Evolutionary conservation across 768 basidiomycete species (phyloP).

Genomic region (Macrolepiota dolichaula): DNA sequence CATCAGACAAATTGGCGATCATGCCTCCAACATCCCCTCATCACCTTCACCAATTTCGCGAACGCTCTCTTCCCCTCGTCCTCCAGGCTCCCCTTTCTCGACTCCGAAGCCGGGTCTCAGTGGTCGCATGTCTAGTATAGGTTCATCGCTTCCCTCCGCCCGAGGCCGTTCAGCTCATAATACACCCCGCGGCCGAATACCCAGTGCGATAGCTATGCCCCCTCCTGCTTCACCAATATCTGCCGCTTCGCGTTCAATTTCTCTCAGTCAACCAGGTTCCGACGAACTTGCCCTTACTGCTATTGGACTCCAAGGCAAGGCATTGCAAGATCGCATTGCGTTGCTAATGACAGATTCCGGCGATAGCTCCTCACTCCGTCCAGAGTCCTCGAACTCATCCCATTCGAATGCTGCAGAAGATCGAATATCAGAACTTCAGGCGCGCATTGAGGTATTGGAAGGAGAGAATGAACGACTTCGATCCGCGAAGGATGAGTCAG

Average conservation of each 20-base stretch:
- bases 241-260: neutral
- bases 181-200: constrained; percentile 64
- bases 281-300: constrained; percentile 21
- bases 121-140: constrained; percentile 31
- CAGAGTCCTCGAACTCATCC: constrained; percentile 36
- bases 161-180: constrained; percentile 38
- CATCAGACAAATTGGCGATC: constrained; percentile 13
- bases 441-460: constrained; percentile 58
- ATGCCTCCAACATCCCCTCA: constrained; percentile 24
- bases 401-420: constrained; percentile 32
- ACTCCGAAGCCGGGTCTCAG: constrained; percentile 58
- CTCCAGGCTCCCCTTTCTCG: constrained; percentile 58
- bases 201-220: constrained; percentile 78
- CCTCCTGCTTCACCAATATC: constrained; percentile 64
- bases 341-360: constrained; percentile 28
- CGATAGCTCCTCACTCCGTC: constrained; percentile 26
- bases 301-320: constrained; percentile 34
- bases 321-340: constrained; percentile 48
- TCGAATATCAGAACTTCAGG: constrained; percentile 40
- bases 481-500: constrained; percentile 24
- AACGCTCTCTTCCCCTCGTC: constrained; percentile 38
- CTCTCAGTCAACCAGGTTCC: constrained; percentile 30
- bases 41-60: constrained; percentile 32
- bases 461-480: constrained; percentile 67
- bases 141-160: constrained; percentile 26